Evolutionary conservation across 164 flowering plant species (phyloP).

Genomic region (Aristolochia fimbriata): DNA sequence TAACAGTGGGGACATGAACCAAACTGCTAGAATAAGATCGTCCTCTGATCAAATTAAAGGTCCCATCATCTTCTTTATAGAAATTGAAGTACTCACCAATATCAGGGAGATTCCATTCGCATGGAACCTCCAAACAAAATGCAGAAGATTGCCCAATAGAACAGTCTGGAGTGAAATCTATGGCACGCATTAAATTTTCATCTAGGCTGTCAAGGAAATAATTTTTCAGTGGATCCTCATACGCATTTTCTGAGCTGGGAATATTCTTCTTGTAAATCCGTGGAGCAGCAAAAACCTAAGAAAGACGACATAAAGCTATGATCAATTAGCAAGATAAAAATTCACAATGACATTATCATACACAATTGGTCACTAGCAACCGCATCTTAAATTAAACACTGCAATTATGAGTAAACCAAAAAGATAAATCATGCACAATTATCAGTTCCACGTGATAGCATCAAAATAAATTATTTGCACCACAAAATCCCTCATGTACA

Average conservation of each 20-base stretch:
- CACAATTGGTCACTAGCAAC: too few species aligned
- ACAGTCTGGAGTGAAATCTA: constrained; percentile 54
- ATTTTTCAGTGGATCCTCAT: constrained; percentile 19
- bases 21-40: constrained; percentile 26
- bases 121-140: constrained; percentile 65
- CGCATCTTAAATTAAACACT: too few species aligned
- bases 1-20: constrained; percentile 62
- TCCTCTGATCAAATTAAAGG: constrained; percentile 30
- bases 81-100: constrained; percentile 32
- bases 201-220: constrained; percentile 37
- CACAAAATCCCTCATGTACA: too few species aligned
- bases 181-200: constrained; percentile 58
- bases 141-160: constrained; percentile 76
- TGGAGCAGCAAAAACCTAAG: constrained; percentile 64
- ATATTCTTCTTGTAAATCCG: constrained; percentile 39
- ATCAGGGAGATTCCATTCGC: constrained; percentile 29
- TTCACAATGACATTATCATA: too few species aligned
- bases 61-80: constrained; percentile 33
- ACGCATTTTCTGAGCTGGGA: constrained; percentile 7
- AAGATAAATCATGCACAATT: too few species aligned
- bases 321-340: too few species aligned
- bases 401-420: too few species aligned
- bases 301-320: neutral
- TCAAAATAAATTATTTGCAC: too few species aligned
- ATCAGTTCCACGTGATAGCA: too few species aligned